Percentiles rank a stretch among this genome's conserved stretches.
phyloP scores from a whole-genome alignment of 2,329 filamentous ascomycete species.

The Fusarium sp. region DNA sequence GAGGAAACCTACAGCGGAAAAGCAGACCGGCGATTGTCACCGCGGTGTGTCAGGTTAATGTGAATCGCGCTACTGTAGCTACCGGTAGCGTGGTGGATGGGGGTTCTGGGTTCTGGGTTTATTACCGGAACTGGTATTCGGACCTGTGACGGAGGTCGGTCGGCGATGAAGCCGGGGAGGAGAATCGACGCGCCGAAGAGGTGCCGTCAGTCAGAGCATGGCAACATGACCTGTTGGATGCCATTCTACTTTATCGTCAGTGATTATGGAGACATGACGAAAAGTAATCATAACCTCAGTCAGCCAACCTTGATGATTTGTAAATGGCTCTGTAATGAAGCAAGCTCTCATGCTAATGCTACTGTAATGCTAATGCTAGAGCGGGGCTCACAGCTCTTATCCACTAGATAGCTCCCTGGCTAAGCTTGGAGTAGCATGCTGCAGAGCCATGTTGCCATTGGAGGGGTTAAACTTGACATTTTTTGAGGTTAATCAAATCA shows the following conservation, averaged over 20 bases:
- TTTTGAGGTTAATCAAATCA: constrained; percentile 1
- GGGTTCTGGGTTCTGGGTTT: not conserved
- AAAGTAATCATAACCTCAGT: constrained; percentile 23
- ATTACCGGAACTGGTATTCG: not conserved
- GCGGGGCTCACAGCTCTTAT: constrained; percentile 2
- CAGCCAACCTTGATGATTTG: constrained; percentile 31
- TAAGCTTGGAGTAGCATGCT: constrained; percentile 20
- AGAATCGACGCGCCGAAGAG: constrained; percentile 10
- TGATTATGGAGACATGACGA: constrained; percentile 40
- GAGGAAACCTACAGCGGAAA: not conserved
- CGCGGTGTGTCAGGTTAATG: constrained; percentile 13
- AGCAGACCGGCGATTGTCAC: not conserved
- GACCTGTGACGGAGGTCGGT: not conserved
- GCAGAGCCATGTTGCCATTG: constrained; percentile 33
- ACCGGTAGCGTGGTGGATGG: not conserved
- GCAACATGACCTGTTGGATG: not conserved
- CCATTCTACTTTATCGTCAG: too few relatives aligned
- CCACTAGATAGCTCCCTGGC: constrained; percentile 10
- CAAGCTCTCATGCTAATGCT: not conserved
- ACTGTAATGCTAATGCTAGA: too few relatives aligned
- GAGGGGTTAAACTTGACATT: constrained; percentile 28
- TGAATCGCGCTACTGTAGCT: constrained; percentile 3
- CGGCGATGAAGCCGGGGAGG: constrained; percentile 15
- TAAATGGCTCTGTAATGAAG: constrained; percentile 17
- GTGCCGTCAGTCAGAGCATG: not conserved